Evolutionary conservation across 139 green algal species (phyloP).

Genomic region (Chlamydomonas incerta): DNA sequence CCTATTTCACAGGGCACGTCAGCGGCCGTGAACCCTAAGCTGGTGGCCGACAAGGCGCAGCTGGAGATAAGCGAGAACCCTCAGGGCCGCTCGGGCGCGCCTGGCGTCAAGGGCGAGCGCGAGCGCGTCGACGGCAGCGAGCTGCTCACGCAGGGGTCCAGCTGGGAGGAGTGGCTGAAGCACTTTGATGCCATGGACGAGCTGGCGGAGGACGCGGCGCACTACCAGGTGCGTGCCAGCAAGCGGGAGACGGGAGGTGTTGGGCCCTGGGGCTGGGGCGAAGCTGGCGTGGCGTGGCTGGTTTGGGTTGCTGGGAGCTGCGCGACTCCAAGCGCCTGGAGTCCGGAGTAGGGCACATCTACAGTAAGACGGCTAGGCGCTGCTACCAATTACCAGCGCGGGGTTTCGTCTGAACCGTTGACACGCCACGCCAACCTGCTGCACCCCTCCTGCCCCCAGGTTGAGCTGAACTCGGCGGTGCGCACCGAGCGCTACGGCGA

Average conservation of each 20-base stretch:
- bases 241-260: no score
- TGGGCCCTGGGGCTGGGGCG: no score
- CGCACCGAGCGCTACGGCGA: constrained; percentile 48
- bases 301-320: no score
- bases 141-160: not conserved
- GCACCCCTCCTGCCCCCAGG: not conserved
- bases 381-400: no score
- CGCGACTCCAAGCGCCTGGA: no score
- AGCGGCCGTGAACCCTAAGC: constrained; percentile 13
- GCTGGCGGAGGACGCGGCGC: constrained; percentile 33
- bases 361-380: no score
- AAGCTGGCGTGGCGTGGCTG: no score
- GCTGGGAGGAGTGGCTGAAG: constrained; percentile 33
- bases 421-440: no score
- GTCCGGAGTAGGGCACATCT: no score
- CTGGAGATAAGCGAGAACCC: not conserved
- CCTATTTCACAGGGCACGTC: not conserved
- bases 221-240: constrained; percentile 36
- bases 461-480: constrained; percentile 46
- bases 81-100: not conserved
- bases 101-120: constrained; percentile 8
- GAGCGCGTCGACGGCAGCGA: not conserved
- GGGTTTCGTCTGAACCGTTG: no score
- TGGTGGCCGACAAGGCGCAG: not conserved
- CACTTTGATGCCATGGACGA: constrained; percentile 37